Evolutionary conservation across 2,329 filamentous ascomycete species (phyloP), one percentile per base, ranked within the genome.

Genomic region (Colletotrichum sp.): DNA sequence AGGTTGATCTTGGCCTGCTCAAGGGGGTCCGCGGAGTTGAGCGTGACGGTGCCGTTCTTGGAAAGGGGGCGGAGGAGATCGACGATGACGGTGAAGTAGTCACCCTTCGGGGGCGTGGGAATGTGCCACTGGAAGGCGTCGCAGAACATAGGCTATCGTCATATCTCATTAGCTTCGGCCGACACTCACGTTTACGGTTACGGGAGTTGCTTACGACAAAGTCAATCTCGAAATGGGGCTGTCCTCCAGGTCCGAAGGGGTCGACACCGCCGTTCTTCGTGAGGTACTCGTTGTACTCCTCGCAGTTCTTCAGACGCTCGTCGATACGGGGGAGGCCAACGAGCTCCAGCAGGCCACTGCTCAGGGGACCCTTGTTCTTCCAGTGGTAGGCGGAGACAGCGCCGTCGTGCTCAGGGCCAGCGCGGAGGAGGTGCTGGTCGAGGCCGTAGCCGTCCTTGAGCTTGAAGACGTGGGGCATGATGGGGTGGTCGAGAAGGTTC

Each of bases 401-500:
- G 1, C 81, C 81, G 13, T 84, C 80, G 18, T 86, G 80, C 65
- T 82, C 78, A 10, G 82, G 79, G 0, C 84, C 84, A 1, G 84
- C 80, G 16, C 85, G 84, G 2, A 88, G 84, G 18, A 88, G 79
- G 59, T 85, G 79, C 60, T 86, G 79, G 59, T 88, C 87, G 8
- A 88, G 80, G 24, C 83, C 82, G 71, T 81, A 83, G 49, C 84
- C 82, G 63, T 88, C 84, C 77, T 86, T 84, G 79, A 88, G 80
- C 12, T 87, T 84, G 62, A 89, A 88, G 16, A 90, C 85, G 68
- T 89, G 85, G 2, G 87, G 86, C 34, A 92, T 86, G 76, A 89
- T 89, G 59, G 90, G 90, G 62, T 92, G 91, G 80, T 94, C 92
- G 74, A 92, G 86, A 6, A 94, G 86, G 83, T 94, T 92, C 73